Base-by-base conservation (phyloP, 139 green algal genomes). In the Chlorella sorokiniana region DNA sequence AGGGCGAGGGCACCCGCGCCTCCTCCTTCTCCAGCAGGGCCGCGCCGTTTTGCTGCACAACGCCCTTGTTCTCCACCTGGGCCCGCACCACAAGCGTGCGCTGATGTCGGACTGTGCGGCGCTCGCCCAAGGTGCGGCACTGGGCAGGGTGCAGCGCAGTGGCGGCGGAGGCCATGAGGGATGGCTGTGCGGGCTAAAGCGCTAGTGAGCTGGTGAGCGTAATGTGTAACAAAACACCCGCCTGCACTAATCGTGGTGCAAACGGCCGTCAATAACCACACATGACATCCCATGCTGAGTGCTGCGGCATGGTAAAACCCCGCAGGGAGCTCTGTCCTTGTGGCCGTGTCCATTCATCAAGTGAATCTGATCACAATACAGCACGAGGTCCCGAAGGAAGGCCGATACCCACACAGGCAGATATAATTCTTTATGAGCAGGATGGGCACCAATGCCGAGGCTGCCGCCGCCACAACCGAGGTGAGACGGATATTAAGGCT, bases 391-490 rank as follows among this genome's bases (percentile, higher is more conserved):
- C n/a, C n/a, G n/a, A n/a, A n/a, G n/a, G n/a, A n/a, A n/a, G n/a
- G n/a, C n/a, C n/a, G n/a, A n/a, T n/a, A n/a, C n/a, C n/a, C n/a
- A n/a, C n/a, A n/a, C n/a, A n/a, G n/a, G n/a, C n/a, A n/a, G n/a
- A n/a, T n/a, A n/a, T n/a, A n/a, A n/a, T n/a, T n/a, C n/a, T n/a
- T n/a, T n/a, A n/a, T n/a, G n/a, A n/a, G n/a, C n/a, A n/a, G n/a
- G n/a, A n/a, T n/a, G n/a, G n/a, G n/a, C n/a, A n/a, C n/a, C n/a
- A n/a, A n/a, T n/a, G n/a, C n/a, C n/a, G n/a, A n/a, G n/a, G n/a
- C n/a, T n/a, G n/a, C n/a, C n/a, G n/a, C 76, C 38, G 76, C 31
- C 64, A 54, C 38, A 76, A 45, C 33, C 62, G 51, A 81, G 59
- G 31, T 27, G 67, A 0, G 31, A n/a, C n/a, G n/a, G n/a, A n/a